Percentiles rank a stretch among this genome's conserved stretches.
These are phyloP conservation scores for Penicillium polonicum DNA, from an alignment of 2,329 filamentous ascomycete species.

Conservation along the genomic window DNA sequence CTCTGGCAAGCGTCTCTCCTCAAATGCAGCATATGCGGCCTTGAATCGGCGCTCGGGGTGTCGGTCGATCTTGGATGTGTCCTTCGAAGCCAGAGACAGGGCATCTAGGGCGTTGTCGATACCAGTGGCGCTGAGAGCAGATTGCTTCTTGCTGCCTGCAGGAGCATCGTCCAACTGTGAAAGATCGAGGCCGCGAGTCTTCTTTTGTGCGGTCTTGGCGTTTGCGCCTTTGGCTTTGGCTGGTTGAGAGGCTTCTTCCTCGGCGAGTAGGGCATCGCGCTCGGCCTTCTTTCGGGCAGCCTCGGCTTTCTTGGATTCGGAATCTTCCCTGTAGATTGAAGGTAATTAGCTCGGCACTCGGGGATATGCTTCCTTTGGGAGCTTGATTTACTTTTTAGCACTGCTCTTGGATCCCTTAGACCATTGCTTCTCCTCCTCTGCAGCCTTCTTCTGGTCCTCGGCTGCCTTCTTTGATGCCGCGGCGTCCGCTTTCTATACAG, in stretches of 20 bases:
- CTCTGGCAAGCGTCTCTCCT: conserved; percentile 77
- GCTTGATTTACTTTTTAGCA: conserved; percentile 69
- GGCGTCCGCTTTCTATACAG: conserved; percentile 76
- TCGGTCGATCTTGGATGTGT: conserved; percentile 71
- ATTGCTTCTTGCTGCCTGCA: conserved; percentile 46
- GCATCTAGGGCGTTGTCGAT: conserved; percentile 95
- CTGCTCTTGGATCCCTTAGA: conserved; percentile 78
- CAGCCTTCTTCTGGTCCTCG: conserved; percentile 64
- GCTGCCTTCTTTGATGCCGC: conserved; percentile 76
- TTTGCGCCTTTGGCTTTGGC: conserved; percentile 61
- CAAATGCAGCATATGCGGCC: conserved; percentile 78
- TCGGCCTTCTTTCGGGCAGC: conserved; percentile 87
- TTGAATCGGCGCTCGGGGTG: conserved; percentile 87
- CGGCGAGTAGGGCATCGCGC: conserved; percentile 75
- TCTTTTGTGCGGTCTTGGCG: conserved; percentile 50
- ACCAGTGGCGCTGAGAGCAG: conserved; percentile 74
- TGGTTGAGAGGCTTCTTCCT: conserved; percentile 72
- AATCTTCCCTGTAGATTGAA: conserved; percentile 64
- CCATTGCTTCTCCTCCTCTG: conserved; percentile 75
- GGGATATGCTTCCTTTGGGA: background rate
- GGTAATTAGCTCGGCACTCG: conserved; percentile 1
- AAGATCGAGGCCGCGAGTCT: conserved; percentile 69
- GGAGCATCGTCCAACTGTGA: conserved; percentile 67
- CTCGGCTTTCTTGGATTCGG: conserved; percentile 79
- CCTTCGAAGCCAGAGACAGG: conserved; percentile 63